Evolutionary conservation across 2,329 filamentous ascomycete species (phyloP).

Genomic region (Endocalyx cinctus): DNA sequence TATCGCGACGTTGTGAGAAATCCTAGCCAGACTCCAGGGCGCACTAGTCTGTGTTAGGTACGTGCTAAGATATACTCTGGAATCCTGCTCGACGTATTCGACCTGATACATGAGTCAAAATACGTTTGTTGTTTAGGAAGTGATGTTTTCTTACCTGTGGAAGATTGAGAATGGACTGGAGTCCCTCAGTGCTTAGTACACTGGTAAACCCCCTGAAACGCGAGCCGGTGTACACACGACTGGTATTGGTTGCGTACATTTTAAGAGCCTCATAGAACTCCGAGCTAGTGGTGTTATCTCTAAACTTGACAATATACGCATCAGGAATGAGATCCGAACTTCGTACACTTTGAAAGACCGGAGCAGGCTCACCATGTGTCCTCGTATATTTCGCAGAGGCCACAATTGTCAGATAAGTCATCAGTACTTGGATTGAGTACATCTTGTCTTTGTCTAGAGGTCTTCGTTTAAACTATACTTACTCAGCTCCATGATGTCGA

Average conservation of each 20-base stretch:
- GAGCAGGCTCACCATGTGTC: too few relatives aligned
- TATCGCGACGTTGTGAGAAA: conserved; percentile 14
- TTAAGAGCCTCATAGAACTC: conserved; percentile 1
- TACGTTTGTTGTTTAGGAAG: not conserved
- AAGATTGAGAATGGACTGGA: conserved; percentile 2
- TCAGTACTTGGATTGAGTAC: too few relatives aligned
- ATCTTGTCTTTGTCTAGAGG: too few relatives aligned
- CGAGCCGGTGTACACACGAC: conserved; percentile 3
- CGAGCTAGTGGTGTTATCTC: conserved; percentile 2
- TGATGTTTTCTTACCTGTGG: conserved; percentile 3
- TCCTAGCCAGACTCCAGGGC: conserved; percentile 19
- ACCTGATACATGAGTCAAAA: conserved; percentile 2
- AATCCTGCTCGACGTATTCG: conserved; percentile 9
- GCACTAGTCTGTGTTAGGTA: conserved; percentile 23
- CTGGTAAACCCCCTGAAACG: conserved; percentile 9
- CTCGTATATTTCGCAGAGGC: too few relatives aligned
- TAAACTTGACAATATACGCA: conserved; percentile 10
- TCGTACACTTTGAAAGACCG: too few relatives aligned
- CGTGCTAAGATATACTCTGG: conserved; percentile 14
- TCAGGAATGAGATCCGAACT: not conserved
- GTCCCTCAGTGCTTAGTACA: conserved; percentile 1
- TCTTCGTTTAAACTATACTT: too few relatives aligned
- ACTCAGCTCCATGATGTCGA: too few relatives aligned
- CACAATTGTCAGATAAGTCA: too few relatives aligned
- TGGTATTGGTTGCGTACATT: conserved; percentile 1